Evolutionary conservation across 2,329 filamentous ascomycete species (phyloP).

Genomic region (Paramyrothecium sp.): DNA sequence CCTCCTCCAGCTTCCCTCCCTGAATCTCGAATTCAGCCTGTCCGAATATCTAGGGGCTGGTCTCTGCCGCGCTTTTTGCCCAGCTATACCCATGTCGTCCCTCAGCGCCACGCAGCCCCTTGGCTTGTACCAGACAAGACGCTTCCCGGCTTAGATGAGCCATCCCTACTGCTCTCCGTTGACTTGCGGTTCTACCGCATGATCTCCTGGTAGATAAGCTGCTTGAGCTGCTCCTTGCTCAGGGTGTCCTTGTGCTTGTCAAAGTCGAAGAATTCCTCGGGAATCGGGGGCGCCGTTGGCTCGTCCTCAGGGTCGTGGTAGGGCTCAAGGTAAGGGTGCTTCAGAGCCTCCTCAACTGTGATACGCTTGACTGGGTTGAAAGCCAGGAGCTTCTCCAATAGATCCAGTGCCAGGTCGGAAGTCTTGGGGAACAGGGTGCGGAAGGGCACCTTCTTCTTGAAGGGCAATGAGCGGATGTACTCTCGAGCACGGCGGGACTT

Average conservation of each 20-base stretch:
- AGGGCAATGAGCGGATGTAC: constrained; percentile 96
- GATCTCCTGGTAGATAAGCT: constrained; percentile 97
- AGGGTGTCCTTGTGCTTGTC: constrained; percentile 99
- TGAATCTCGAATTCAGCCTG: not conserved
- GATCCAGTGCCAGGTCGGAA: constrained; percentile 91
- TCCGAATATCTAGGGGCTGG: no score
- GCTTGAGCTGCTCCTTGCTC: constrained; percentile 97
- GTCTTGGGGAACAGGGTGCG: constrained; percentile 97
- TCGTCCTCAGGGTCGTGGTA: constrained; percentile 99
- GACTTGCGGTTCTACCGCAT: constrained; percentile 52
- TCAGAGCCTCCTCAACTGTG: constrained; percentile 93
- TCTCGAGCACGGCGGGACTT: constrained; percentile 96
- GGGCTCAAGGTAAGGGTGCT: constrained; percentile 96
- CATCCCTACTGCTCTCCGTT: not conserved
- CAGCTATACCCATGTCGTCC: not conserved
- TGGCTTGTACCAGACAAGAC: not conserved
- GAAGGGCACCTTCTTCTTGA: constrained; percentile 99
- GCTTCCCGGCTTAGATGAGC: not conserved
- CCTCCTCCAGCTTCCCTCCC: not conserved
- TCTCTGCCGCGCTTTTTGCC: no score
- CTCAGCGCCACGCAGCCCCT: not conserved
- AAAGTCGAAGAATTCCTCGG: constrained; percentile 99
- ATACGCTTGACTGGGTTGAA: constrained; percentile 99
- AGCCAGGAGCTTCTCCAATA: constrained; percentile 91
- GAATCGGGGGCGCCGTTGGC: constrained; percentile 93